Evolutionary conservation across 2,329 filamentous ascomycete species (phyloP).

Genomic region (Tolypocladium tundrense): DNA sequence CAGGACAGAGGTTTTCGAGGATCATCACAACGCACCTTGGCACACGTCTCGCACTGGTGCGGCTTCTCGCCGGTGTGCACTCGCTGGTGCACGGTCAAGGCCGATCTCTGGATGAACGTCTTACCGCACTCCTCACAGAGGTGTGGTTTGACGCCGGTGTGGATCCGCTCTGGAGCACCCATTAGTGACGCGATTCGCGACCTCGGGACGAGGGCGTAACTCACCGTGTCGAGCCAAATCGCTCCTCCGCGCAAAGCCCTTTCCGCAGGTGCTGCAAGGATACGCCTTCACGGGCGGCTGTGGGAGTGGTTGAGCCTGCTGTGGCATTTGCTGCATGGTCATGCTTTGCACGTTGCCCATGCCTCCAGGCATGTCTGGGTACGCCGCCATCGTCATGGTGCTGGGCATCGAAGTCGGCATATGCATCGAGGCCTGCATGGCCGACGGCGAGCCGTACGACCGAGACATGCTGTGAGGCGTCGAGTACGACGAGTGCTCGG

Average conservation of each 20-base stretch:
- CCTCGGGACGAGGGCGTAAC: background rate
- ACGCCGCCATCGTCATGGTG: constrained; percentile 30
- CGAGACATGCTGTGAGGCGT: constrained; percentile 35
- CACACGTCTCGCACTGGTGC: constrained; percentile 92
- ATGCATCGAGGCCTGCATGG: constrained; percentile 40
- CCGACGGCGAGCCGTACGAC: constrained; percentile 42
- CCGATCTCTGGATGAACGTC: constrained; percentile 93
- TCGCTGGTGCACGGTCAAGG: constrained; percentile 86
- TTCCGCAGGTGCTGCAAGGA: constrained; percentile 79
- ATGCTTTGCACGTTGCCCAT: constrained; percentile 27
- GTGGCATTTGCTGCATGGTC: constrained; percentile 26
- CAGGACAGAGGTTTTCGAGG: background rate
- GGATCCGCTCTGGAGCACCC: constrained; percentile 71
- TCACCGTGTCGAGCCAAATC: constrained; percentile 88
- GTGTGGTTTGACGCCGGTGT: constrained; percentile 83
- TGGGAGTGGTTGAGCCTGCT: constrained; percentile 19
- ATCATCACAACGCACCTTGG: constrained; percentile 58
- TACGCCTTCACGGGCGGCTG: constrained; percentile 55
- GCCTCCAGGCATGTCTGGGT: constrained; percentile 21
- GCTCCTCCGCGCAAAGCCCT: constrained; percentile 86
- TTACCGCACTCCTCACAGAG: constrained; percentile 91
- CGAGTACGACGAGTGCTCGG: constrained; percentile 48
- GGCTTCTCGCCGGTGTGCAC: constrained; percentile 98
- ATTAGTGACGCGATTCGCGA: background rate
- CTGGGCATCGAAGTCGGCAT: constrained; percentile 31